Evolutionary conservation across 176 grass and related monocot genomes (phyloP).

Genomic region (Oryza nivara): DNA sequence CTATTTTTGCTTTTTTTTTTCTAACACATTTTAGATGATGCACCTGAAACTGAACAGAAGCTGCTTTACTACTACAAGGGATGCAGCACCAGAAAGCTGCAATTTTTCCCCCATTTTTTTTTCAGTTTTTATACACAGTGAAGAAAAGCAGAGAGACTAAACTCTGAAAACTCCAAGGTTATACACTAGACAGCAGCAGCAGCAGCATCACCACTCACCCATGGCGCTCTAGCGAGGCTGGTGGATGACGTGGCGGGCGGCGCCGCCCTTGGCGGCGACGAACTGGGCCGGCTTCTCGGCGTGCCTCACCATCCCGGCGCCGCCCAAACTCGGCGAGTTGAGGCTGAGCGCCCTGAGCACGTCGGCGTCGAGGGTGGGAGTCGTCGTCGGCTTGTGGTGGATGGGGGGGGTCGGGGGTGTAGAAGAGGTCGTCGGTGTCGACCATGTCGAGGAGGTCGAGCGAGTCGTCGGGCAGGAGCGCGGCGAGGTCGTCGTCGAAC

Average conservation of each 20-base stretch:
- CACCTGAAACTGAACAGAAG: conserved; percentile 32
- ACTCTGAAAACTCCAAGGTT: conserved; percentile 34
- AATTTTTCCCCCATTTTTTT: background rate
- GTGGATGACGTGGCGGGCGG: conserved; percentile 57
- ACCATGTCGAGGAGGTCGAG: conserved; percentile 70
- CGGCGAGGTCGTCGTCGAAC: conserved; percentile 48
- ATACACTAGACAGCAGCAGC: conserved; percentile 50
- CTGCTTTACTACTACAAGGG: conserved; percentile 15
- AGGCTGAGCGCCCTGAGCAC: conserved; percentile 48
- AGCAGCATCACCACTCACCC: background rate
- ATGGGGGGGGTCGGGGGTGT: conserved; percentile 19
- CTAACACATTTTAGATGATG: conserved; percentile 37
- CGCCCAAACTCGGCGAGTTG: conserved; percentile 39
- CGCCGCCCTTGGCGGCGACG: conserved; percentile 39
- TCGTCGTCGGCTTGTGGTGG: conserved; percentile 6
- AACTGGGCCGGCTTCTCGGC: conserved; percentile 55
- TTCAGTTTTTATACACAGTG: conserved; percentile 64
- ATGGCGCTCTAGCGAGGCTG: conserved; percentile 72
- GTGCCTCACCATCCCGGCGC: background rate
- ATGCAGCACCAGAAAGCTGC: background rate
- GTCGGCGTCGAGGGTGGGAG: conserved; percentile 36
- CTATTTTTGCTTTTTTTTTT: conserved; percentile 11
- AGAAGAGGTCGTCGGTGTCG: conserved; percentile 57
- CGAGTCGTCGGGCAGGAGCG: conserved; percentile 75
- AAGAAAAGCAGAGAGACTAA: conserved; percentile 16